Conservation (phyloP, 805 yeast species). For the Lipomyces mesembrius region DNA sequence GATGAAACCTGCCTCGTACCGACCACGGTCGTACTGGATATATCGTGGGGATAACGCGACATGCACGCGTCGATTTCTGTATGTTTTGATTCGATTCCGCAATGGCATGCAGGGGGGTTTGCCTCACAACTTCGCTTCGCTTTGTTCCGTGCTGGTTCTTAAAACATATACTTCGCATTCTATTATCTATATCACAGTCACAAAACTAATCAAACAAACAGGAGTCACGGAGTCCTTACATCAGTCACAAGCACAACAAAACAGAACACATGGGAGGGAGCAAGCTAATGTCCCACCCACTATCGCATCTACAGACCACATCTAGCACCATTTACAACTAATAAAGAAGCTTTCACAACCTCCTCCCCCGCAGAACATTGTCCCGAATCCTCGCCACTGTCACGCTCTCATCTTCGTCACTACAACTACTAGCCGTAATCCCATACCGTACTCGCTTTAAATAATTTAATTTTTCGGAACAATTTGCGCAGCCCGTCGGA, state of each 20-base stretch:
- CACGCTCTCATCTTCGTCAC: background rate
- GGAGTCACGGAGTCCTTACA: background rate
- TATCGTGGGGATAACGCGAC: background rate
- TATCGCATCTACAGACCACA: too few species aligned
- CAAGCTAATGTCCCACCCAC: background rate
- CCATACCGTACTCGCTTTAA: background rate
- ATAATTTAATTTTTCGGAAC: background rate
- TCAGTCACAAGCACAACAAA: background rate
- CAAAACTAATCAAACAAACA: background rate
- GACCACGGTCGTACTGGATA: background rate
- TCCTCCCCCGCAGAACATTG: background rate
- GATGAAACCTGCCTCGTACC: too few species aligned
- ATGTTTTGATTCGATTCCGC: background rate
- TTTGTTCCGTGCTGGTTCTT: too few species aligned
- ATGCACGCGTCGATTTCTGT: background rate
- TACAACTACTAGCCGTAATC: background rate
- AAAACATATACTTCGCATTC: background rate
- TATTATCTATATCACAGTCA: background rate
- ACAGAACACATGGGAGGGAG: background rate
- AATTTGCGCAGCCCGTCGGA: background rate
- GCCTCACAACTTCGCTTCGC: too few species aligned
- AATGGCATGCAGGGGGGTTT: background rate
- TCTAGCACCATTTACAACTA: too few species aligned
- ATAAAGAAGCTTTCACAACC: background rate
- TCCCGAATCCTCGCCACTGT: background rate